Conservation (phyloP, 2,329 filamentous ascomycete species). For the Trichoderma koningii region DNA sequence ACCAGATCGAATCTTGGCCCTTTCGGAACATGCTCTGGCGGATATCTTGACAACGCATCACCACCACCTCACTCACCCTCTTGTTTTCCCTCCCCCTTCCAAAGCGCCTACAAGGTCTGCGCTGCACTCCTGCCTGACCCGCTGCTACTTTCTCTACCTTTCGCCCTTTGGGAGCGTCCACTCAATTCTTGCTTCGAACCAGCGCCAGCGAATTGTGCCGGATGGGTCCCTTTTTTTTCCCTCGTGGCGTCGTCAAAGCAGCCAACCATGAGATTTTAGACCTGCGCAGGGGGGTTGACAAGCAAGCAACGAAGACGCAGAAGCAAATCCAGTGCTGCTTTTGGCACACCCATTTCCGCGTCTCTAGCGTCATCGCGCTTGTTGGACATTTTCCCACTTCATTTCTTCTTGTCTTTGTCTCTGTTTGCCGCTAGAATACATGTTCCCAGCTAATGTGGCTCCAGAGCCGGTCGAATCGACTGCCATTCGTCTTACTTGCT, state of each 20-base stretch:
- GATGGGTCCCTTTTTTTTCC: conserved; percentile 14
- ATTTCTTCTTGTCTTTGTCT: neutral
- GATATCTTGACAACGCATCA: conserved; percentile 56
- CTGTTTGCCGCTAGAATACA: neutral
- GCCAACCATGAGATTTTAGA: conserved; percentile 23
- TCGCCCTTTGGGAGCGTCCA: neutral
- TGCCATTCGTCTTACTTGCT: conserved; percentile 14
- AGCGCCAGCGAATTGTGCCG: neutral
- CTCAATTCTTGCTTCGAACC: neutral
- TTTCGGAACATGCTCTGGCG: conserved; percentile 39
- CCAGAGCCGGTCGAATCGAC: conserved; percentile 20
- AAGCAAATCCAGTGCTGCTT: conserved; percentile 32
- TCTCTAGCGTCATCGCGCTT: conserved; percentile 39
- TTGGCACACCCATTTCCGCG: conserved; percentile 30
- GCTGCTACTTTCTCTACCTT: conserved; percentile 26
- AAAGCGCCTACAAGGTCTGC: neutral
- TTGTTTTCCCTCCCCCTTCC: neutral
- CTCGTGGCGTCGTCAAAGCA: conserved; percentile 22
- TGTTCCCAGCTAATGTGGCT: conserved; percentile 20
- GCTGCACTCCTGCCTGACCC: conserved; percentile 37
- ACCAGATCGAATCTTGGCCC: conserved; percentile 15
- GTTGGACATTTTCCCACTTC: conserved; percentile 28
- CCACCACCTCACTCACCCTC: conserved; percentile 34
- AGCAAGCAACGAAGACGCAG: neutral
- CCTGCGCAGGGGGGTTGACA: conserved; percentile 26